Evolutionary conservation across 176 grass and related monocot species (phyloP), one percentile per base, ranked within the genome.

Genomic region (Avena atlantica): DNA sequence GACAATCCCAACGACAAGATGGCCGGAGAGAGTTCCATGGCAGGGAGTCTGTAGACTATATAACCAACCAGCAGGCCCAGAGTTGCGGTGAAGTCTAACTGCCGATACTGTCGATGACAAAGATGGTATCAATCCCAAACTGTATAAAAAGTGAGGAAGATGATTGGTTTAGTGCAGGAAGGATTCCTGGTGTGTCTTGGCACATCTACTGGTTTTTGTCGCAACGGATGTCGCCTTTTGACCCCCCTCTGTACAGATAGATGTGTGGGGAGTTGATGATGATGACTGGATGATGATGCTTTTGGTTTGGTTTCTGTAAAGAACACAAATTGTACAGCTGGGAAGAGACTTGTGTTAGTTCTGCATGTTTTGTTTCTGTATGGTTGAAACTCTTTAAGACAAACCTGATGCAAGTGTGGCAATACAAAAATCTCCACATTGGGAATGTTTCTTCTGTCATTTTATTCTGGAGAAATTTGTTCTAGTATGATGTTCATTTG

Each of bases 121-220:
- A 53, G 34, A 81, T 76, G 63, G 82, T 77, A 56, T 78, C 82
- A 81, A 56, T 25, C 70, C 83, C 86, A 85, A 88, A 91, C 13
- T 91, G 90, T 91, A 91, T 86, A 91, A 64, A 90, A 91, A 86
- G 47, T 12, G 86, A 88, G 86, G 64, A 90, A 79, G 89, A 79
- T 84, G 89, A 83, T 84, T 66, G 74, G 85, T 74, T 79, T 74
- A 83, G 74, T 56, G 21, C 79, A 57, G 62, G 78, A 87, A 51
- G 58, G 62, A 85, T 91, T 51, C 69, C 25, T 88, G 86, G 82
- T 56, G 90, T 88, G 83, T 86, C 81, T 81, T 85, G 86, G 82
- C 78, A 52, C 83, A 88, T 91, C 86, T 81, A 63, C 70, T 65
- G 31, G 85, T 78, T 91, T 88, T 88, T 86, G 50, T 85, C 12